Evolutionary conservation across 331 rosid species (phyloP), one percentile per base, ranked within the genome.

Genomic region (Acacia pycnantha): DNA sequence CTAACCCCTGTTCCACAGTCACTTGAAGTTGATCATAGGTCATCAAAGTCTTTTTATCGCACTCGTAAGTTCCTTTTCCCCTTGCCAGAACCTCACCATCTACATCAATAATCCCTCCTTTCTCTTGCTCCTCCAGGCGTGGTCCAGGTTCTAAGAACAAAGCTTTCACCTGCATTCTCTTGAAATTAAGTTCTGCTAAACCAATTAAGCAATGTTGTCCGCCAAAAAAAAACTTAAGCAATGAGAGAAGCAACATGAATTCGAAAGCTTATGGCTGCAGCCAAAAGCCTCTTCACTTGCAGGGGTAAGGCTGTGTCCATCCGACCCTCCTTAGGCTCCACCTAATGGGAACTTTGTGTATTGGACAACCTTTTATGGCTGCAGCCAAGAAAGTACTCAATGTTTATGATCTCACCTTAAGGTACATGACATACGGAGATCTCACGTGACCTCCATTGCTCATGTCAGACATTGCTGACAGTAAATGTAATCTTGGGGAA

Each of bases 61-160:
- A 85, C 26, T 85, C 85, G 84, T 83, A 85, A 29, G 94, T 74
- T 65, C 94, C 91, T 83, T 80, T 84, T 33, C 97, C 96, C 75
- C 91, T 88, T 27, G 97, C 97, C 54, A 93, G 84, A 78, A 91
- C 96, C 87, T 91, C 97, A 19, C 94, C 97, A 78, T 93, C 94
- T 37, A 82, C 86, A 78, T 93, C 97, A 74, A 91, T 88, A 73
- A 93, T 90, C 79, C 96, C 97, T 86, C 82, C 93, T 85, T 46
- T 86, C 40, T 76, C 71, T 12, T 87, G 91, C 37, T 90, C 88
- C 24, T 82, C 56, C n/a, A 78, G 29, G 14, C 33, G 93, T 2
- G 76, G 46, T 27, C 97, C 93, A 24, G 96, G 96, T 76, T 88
- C 90, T 90, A 93, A 82, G 67, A 88, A 40, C 56, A 93, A 86